phyloP scores from a whole-genome alignment of 208 protist species.

The Herpetomonas muscarum region DNA sequence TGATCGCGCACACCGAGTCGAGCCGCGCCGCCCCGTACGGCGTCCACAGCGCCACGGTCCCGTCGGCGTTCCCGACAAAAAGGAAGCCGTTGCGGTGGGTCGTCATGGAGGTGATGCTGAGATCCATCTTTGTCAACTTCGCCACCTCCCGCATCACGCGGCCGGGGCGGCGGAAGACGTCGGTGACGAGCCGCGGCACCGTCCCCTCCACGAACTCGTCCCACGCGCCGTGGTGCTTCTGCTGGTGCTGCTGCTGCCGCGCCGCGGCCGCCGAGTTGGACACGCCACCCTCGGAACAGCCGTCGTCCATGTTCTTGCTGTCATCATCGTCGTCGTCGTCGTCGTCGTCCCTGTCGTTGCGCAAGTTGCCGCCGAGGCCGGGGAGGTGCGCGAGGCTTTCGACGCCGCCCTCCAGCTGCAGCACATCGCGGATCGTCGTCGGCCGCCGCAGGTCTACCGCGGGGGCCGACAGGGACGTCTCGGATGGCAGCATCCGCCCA shows the following conservation, averaged over 20 bases:
- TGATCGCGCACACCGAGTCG: conserved; percentile 54
- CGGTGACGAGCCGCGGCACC: conserved; percentile 34
- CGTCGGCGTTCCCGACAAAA: conserved; percentile 60
- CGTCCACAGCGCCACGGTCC: conserved; percentile 64
- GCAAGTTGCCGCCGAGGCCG: too few relatives aligned
- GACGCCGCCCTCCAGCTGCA: too few relatives aligned
- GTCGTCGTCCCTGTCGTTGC: too few relatives aligned
- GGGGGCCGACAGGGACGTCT: too few relatives aligned
- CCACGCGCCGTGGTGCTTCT: conserved; percentile 21
- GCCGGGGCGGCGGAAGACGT: conserved; percentile 35
- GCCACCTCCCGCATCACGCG: conserved; percentile 30
- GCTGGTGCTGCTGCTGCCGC: conserved; percentile 2
- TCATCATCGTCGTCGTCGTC: too few relatives aligned
- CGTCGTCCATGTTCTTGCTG: too few relatives aligned
- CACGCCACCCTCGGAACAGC: not conserved
- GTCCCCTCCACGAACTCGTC: conserved; percentile 66
- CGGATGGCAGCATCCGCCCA: too few relatives aligned
- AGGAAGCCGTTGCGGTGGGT: conserved; percentile 65
- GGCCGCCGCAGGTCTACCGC: too few relatives aligned
- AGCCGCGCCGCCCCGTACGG: conserved; percentile 59
- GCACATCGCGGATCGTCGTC: too few relatives aligned
- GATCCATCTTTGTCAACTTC: conserved; percentile 24
- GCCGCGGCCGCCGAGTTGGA: not conserved
- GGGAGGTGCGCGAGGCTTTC: too few relatives aligned
- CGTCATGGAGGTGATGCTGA: conserved; percentile 39